Evolutionary conservation across 345 rosid genomes (phyloP), one percentile per base, ranked within the genome.

Genomic region (Eutrema japonicum): DNA sequence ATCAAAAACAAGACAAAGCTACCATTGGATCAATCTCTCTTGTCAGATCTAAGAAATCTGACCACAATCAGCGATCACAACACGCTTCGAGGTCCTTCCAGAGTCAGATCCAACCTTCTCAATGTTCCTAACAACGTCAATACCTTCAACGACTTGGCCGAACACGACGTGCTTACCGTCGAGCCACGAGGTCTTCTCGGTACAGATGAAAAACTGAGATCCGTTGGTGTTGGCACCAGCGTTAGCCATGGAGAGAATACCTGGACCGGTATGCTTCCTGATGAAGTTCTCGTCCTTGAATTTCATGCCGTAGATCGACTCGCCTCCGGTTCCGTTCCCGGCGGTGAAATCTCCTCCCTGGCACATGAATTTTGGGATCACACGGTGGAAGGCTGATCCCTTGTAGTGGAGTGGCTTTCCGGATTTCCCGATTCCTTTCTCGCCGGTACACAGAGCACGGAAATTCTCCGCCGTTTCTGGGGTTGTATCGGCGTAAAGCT

Each of bases 131-230:
- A 89, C 85, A 0, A 83, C 85, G 40, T 84, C 81, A 82, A 89
- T 6, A 0, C 96, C 90, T 14, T 84, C 89, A 46, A 84, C 78
- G 0, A 87, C 84, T 48, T 74, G 77, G 2, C 96, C 90, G 10
- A 84, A 89, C 82, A 87, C 92, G 13, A 89, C 92, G 38, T 89
- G 95, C 71, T 84, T 87, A 4, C 86, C 88, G n/a, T 85, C 84
- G 2, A 89, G 87, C 90, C 90, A 85, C 49, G 70, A 52, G 0
- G 86, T 87, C 79, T 75, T 78, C 1, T 59, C 86, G 0, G 88
- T 85, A 13, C 88, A 82, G 11, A 89, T 66, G 36, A 87, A 89
- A 61, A 89, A 88, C 85, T 86, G 88, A 7, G 92, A 87, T 3
- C 92, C 86, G 32, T 89, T 85, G 0, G 89, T 85, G 6, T 82